A percentile compares a stretch with the other conserved stretches of the same genome.
Evolutionary conservation across 192 early-diverging fungal species (phyloP).

Genomic region (Backusella mclennaniae): DNA sequence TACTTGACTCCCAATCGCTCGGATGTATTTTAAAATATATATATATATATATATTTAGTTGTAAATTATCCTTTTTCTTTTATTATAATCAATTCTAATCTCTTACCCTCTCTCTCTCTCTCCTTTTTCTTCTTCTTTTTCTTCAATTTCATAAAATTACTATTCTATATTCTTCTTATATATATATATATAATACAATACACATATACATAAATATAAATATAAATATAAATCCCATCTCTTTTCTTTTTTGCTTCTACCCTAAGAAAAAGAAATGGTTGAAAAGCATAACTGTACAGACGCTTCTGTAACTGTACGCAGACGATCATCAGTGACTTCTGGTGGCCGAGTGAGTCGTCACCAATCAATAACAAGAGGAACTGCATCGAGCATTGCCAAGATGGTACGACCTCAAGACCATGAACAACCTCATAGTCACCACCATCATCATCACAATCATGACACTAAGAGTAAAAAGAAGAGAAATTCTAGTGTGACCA

Average conservation of each 20-base stretch:
- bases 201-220: background rate
- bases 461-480: background rate
- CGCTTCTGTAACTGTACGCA: background rate
- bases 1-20: background rate
- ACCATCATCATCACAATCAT: background rate
- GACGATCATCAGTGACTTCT: background rate
- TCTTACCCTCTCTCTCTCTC: background rate
- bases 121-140: background rate
- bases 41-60: background rate
- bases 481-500: background rate
- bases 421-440: background rate
- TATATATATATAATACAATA: background rate
- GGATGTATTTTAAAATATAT: background rate
- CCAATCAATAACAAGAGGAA: constrained; percentile 6
- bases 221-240: background rate
- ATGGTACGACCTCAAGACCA: background rate
- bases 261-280: background rate
- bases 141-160: background rate
- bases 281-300: background rate
- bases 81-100: background rate
- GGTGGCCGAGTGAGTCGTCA: background rate
- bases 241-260: background rate
- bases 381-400: constrained; percentile 9
- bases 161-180: background rate
- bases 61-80: background rate